Evolutionary conservation across 2,329 filamentous ascomycete genomes (phyloP), one percentile per base, ranked within the genome.

Genomic region (Epichloe typhina): DNA sequence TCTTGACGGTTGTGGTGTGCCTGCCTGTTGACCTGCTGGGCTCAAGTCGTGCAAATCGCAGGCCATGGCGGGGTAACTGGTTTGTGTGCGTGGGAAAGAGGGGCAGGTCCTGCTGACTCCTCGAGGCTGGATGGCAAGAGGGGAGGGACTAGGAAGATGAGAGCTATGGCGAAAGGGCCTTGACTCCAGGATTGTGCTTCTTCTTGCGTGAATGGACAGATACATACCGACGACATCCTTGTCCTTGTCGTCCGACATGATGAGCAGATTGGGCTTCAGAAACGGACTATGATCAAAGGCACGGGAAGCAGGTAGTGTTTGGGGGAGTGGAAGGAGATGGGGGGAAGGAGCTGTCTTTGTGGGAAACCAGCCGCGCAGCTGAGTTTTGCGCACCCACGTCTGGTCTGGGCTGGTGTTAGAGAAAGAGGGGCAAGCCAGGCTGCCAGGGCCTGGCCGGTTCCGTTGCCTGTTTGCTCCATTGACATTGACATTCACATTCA

Each of bases 171-270:
- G 21, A 36, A 38, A n/a, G 35, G 37, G 9, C 7, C 38, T 23
- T 46, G 38, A 31, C 40, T 33, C 26, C 39, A 5, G n/a, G 26
- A 35, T 8, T 15, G 33, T n/a, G 39, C 23, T 23, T 21, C 23
- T 23, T 21, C 36, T 21, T 35, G 5, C n/a, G 19, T 19, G 13
- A 23, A 40, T 6, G 7, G 15, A 36, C 8, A 35, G n/a, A 54
- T 21, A 67, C 69, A 56, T 62, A 74, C 71, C 72, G 55, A 66
- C 71, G 56, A 63, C 57, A 54, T 69, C 71, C 66, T 73, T 72
- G 55, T 69, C 71, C 66, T 73, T 72, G 35, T 66, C 63, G 50
- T 73, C 70, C 60, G 71, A 68, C 68, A 71, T 70, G 59, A 62
- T 70, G 67, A 62, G 61, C 61, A 50, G 11, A 17, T 45, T 49